Percentiles rank a stretch among this genome's conserved stretches.
phyloP scores from a whole-genome alignment of 768 basidiomycete genomes.

The Omphalotus guepiniiformis region DNA sequence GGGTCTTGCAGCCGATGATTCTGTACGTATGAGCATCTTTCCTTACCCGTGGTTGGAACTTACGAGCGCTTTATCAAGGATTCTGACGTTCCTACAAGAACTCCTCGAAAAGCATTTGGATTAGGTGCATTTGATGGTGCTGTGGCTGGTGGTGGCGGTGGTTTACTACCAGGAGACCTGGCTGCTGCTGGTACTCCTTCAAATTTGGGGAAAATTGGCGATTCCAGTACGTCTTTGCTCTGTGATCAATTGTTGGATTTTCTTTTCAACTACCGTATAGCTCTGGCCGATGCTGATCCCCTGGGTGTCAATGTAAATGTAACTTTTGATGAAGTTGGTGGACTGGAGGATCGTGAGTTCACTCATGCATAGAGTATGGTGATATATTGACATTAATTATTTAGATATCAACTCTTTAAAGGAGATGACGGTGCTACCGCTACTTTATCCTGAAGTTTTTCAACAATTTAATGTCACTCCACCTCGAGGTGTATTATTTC shows the following conservation, averaged over 20 bases:
- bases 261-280: constrained; percentile 34
- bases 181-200: constrained; percentile 77
- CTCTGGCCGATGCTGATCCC: constrained; percentile 92
- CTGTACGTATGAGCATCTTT: constrained; percentile 38
- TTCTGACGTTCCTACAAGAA: constrained; percentile 61
- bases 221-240: constrained; percentile 48
- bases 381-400: neutral
- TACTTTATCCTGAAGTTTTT: constrained; percentile 96
- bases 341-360: constrained; percentile 84
- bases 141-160: constrained; percentile 45
- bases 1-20: constrained; percentile 72
- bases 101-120: constrained; percentile 65
- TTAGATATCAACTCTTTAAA: constrained; percentile 93
- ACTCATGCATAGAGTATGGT: neutral
- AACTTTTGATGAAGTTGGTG: constrained; percentile 95
- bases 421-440: constrained; percentile 95
- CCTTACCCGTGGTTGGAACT: neutral
- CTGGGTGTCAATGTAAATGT: constrained; percentile 90
- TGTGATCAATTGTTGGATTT: constrained; percentile 13
- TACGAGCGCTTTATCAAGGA: constrained; percentile 39
- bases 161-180: constrained; percentile 61
- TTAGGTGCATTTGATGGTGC: constrained; percentile 51
- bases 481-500: constrained; percentile 94
- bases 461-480: constrained; percentile 92
- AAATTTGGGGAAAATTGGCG: constrained; percentile 81